phyloP scores from a whole-genome alignment of 306 rosid species.

The Medicago truncatula region MtrunA17r5.0-ANR NC_053049.1:11715501-11716000 shows the following conservation, averaged over 20 bases:
- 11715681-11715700: conserved; percentile 88
- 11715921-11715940: conserved; percentile 84
- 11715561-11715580: conserved; percentile 78
- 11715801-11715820: conserved; percentile 82
- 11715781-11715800: conserved; percentile 78
- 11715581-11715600: conserved; percentile 66
- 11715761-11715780: conserved; percentile 67
- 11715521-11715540: conserved; percentile 67
- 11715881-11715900: conserved; percentile 65
- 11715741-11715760: conserved; percentile 59
- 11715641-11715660: conserved; percentile 60
- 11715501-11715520: conserved; percentile 71
- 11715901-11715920: conserved; percentile 63
- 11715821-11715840: conserved; percentile 66
- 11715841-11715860: conserved; percentile 54
- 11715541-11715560: conserved; percentile 60
- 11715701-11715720: conserved; percentile 76
- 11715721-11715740: conserved; percentile 63
- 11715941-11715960: conserved; percentile 64
- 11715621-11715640: conserved; percentile 68
- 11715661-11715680: conserved; percentile 65
- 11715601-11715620: conserved; percentile 88
- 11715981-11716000: conserved; percentile 69
- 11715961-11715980: conserved; percentile 63
- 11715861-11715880: conserved; percentile 60